phyloP scores from a whole-genome alignment of 441 rosid species.

The Manihot esculenta region DNA sequence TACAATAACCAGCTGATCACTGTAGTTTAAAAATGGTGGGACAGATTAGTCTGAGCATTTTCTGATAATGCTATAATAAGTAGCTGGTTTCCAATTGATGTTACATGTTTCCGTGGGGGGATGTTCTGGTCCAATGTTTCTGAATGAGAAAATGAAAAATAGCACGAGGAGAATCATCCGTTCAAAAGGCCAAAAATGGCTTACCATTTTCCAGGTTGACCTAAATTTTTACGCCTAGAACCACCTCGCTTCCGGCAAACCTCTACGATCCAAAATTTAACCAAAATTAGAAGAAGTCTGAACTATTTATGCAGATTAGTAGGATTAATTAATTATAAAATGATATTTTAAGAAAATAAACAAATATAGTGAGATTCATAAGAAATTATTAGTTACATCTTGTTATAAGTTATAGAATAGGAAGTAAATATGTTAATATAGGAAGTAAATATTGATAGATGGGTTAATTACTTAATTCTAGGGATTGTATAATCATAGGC shows the following conservation, averaged over 20 bases:
- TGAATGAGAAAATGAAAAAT: background rate
- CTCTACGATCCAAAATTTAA: slow-evolving; percentile 18
- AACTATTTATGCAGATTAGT: no score
- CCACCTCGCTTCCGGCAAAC: slow-evolving; percentile 26
- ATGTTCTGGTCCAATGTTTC: background rate
- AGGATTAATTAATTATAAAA: no score
- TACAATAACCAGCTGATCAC: background rate
- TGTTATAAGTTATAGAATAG: no score
- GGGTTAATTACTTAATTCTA: no score
- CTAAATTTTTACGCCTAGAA: slow-evolving; percentile 11
- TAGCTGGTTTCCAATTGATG: background rate
- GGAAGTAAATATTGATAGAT: no score
- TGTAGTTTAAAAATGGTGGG: background rate
- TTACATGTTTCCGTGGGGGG: background rate
- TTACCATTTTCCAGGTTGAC: no score
- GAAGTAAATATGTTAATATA: no score
- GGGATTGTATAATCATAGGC: no score
- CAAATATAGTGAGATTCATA: no score
- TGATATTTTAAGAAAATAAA: no score
- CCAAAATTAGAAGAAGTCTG: slow-evolving; percentile 13
- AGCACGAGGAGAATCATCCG: background rate
- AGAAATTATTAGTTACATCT: no score
- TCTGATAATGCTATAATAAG: background rate
- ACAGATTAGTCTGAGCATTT: background rate
- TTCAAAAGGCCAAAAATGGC: no score